Conservation (phyloP, 106 monocot genomes). For the Allium sativum region DNA sequence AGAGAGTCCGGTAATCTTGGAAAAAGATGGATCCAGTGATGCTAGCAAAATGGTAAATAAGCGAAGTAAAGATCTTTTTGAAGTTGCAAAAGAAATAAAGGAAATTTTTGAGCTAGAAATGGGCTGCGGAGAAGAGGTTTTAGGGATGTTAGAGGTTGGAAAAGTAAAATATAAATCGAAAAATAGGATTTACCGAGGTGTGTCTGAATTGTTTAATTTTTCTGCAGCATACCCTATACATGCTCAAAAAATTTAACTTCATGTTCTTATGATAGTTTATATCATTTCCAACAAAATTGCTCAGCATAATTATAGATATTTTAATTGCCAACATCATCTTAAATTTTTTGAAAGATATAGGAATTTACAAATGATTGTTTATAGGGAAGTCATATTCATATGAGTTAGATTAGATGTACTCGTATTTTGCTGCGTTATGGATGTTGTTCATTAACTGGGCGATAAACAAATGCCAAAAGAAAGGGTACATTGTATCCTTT, state of each 20-base stretch:
- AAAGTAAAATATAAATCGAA: constrained; percentile 29
- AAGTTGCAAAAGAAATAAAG: constrained; percentile 59
- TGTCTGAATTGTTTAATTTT: constrained; percentile 1
- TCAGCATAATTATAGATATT: background rate
- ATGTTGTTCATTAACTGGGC: no score
- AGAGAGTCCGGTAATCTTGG: constrained; percentile 13
- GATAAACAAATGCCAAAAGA: no score
- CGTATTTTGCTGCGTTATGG: no score
- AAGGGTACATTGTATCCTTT: no score
- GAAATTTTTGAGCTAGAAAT: constrained; percentile 40
- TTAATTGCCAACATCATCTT: background rate
- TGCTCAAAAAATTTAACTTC: background rate
- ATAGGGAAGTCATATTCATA: no score
- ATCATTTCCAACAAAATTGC: no score
- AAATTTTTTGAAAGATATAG: background rate
- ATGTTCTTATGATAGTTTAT: background rate
- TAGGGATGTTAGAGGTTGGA: constrained; percentile 55
- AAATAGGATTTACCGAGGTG: constrained; percentile 39
- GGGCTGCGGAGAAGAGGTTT: constrained; percentile 41
- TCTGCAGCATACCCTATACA: background rate
- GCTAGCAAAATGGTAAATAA: constrained; percentile 3
- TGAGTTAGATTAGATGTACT: no score
- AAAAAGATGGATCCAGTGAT: constrained; percentile 12
- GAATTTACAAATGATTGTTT: background rate
- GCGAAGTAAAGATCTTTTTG: constrained; percentile 36